Base-by-base conservation (phyloP, 768 basidiomycete genomes). In the Suillus plorans region DNA sequence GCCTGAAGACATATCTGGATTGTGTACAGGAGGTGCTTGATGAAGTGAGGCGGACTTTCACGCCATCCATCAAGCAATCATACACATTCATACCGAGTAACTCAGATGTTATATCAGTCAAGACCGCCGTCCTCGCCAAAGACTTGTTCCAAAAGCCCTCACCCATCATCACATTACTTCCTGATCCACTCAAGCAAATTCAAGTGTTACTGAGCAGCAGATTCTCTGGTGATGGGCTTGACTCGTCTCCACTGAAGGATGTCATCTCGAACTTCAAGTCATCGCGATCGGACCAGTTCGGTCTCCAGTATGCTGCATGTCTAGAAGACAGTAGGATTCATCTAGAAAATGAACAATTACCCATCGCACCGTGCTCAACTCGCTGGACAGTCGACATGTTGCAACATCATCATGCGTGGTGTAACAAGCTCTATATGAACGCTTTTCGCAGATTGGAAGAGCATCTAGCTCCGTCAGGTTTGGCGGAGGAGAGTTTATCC, bases 21-120 rank as follows among this genome's bases (percentile, higher is more conserved):
- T 62, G 55, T 10, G 65, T 71, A 16, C 67, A 71, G 44, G 37
- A 50, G 2, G 39, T 71, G n/a, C 55, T 71, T 25, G 28, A 62
- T 37, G 44, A 20, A 39, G 18, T 6, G 16, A n/a, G n/a, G n/a
- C n/a, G n/a, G n/a, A 37, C n/a, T 16, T 28, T 34, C 5, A n/a
- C 20, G 10, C 34, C 67, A 7, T 18, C 59, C 44, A 20, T 47
- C 34, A 7, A 50, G 36, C 50, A 36, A 22, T 14, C 3, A 20
- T 60, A 60, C 49, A 18, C 56, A 14, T 65, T 65, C 66, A 34
- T 41, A 1, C 52, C 64, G 5, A 18, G 31, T 10, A 50, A 31
- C 20, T 49, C 62, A 52, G 36, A 22, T 22, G 2, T 34, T 31
- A 9, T 60, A 3, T 45, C 66, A 61, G 49, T 13, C 9, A 36